Percentiles rank a stretch among this genome's conserved stretches.
These are phyloP conservation scores for Candida tibetensis DNA, from an alignment of 805 yeast species.

Conservation along the genomic window DNA sequence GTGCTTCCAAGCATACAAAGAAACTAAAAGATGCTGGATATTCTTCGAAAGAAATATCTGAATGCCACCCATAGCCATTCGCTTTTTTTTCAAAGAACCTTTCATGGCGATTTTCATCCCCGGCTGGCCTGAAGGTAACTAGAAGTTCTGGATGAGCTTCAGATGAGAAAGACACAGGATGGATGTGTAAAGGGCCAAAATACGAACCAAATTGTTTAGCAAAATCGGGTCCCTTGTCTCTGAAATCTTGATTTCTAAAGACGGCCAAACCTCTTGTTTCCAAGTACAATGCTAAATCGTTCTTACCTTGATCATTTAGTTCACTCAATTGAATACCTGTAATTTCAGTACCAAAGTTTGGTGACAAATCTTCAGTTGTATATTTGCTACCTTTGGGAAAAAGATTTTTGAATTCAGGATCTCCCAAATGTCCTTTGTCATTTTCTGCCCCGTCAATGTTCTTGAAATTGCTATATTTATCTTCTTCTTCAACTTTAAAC, in stretches of 20 bases:
- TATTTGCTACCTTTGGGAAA: conserved; percentile 16
- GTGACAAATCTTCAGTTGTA: conserved; percentile 20
- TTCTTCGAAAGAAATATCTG: conserved; percentile 24
- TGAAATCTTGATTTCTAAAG: conserved; percentile 24
- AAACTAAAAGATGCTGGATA: conserved; percentile 24
- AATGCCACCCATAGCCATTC: conserved; percentile 19
- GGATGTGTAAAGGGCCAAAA: conserved; percentile 28
- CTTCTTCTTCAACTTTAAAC: conserved; percentile 17
- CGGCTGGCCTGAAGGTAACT: conserved; percentile 22
- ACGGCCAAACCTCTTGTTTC: conserved; percentile 25
- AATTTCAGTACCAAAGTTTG: conserved; percentile 26
- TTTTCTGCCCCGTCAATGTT: conserved; percentile 21
- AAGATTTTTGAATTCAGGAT: conserved; percentile 17
- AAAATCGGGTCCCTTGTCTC: conserved; percentile 24
- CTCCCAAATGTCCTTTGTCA: conserved; percentile 27
- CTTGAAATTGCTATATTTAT: conserved; percentile 16
- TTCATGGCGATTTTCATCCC: conserved; percentile 17
- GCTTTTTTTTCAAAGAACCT: conserved; percentile 14
- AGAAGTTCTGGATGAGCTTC: conserved; percentile 22
- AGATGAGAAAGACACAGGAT: conserved; percentile 21
- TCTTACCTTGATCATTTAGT: conserved; percentile 23
- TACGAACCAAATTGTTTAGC: conserved; percentile 20
- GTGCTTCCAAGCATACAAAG: conserved; percentile 26
- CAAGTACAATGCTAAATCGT: conserved; percentile 24
- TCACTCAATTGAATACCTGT: conserved; percentile 25